Percentiles rank a stretch among this genome's conserved stretches.
Evolutionary conservation across 805 yeast genomes (phyloP).

Genomic region (Yarrowia keelungensis): DNA sequence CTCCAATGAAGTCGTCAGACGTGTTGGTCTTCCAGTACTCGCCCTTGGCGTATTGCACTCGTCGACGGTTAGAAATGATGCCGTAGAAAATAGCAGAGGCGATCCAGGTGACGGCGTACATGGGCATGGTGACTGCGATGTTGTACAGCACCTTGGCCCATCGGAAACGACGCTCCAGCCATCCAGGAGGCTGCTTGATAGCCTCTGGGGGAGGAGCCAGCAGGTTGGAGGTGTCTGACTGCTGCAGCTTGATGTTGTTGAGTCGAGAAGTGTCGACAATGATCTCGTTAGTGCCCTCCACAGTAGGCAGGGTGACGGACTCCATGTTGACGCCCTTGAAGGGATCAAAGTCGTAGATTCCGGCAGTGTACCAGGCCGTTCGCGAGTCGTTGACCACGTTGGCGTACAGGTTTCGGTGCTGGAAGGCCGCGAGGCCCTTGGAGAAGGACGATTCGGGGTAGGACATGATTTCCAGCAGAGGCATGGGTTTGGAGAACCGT

Average conservation of each 20-base stretch:
- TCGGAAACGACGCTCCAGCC: conserved; percentile 39
- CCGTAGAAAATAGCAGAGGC: conserved; percentile 52
- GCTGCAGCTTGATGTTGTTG: conserved; percentile 28
- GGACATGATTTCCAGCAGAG: conserved; percentile 72
- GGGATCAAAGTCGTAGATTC: conserved; percentile 38
- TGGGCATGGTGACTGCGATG: conserved; percentile 37
- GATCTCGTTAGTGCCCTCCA: conserved; percentile 19
- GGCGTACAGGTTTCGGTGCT: conserved; percentile 66
- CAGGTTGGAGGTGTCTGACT: conserved; percentile 19
- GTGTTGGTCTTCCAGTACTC: conserved; percentile 37
- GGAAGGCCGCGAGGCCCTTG: conserved; percentile 62
- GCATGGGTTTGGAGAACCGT: conserved; percentile 48
- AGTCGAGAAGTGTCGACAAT: conserved; percentile 30
- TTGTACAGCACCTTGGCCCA: conserved; percentile 39
- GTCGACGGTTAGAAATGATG: conserved; percentile 29
- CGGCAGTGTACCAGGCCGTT: conserved; percentile 84
- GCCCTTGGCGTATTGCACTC: conserved; percentile 30
- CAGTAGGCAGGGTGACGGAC: conserved; percentile 19
- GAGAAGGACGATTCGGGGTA: conserved; percentile 65
- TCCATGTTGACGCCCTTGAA: conserved; percentile 34
- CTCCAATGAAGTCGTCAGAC: conserved; percentile 31
- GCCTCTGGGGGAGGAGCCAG: conserved; percentile 21
- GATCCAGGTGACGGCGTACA: conserved; percentile 50
- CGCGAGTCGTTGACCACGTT: conserved; percentile 81
- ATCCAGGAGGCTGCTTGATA: conserved; percentile 37